Evolutionary conservation across 78 protist genomes (phyloP), one percentile per base, ranked within the genome.

Genomic region (Monosiga brevicollis): DNA sequence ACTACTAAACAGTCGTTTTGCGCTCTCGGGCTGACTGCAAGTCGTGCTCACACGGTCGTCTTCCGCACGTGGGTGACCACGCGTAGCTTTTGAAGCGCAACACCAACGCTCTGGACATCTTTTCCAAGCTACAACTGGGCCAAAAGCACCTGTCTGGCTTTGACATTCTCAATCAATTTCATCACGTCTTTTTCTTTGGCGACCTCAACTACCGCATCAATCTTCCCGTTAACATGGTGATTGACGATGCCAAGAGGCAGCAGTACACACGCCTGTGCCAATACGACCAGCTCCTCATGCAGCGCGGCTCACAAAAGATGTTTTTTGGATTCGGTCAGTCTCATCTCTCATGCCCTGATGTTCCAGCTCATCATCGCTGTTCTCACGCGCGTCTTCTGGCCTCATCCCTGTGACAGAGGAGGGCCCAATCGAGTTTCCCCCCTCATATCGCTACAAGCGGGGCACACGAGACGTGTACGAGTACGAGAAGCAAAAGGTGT

Each of bases 201-300:
- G 97, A 94, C 83, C 87, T 94, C 43, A 94, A 93, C 87, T 94
- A 94, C 80, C 87, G 97, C 54, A 62, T 91, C 35, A 91, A 92
- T 55, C 25, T 89, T 23, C 73, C 90, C 40, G 36, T 90, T 34
- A 86, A 87, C 22, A 87, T 78, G 73, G 91, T 86, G 36, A 2
- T 83, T 15, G 62, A 41, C 34, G 35, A 36, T 24, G 76, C 91
- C 2, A 32, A 73, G 15, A 54, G 34, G 43, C 74, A 73, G 0
- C 78, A 78, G 29, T 75, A 79, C 37, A 76, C 1, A 1, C 38
- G 36, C 73, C 86, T 94, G 0, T 38, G 73, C 70, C 37, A 1
- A 23, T 1, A 39, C 38, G 97, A 94, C 79, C 97, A 94, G 86
- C 81, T 94, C 34, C n/a, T 1, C 1, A 36, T 2, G 22, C 87